Evolutionary conservation across 257 asterid species (phyloP).

Genomic region (Primulina tabacum): DNA sequence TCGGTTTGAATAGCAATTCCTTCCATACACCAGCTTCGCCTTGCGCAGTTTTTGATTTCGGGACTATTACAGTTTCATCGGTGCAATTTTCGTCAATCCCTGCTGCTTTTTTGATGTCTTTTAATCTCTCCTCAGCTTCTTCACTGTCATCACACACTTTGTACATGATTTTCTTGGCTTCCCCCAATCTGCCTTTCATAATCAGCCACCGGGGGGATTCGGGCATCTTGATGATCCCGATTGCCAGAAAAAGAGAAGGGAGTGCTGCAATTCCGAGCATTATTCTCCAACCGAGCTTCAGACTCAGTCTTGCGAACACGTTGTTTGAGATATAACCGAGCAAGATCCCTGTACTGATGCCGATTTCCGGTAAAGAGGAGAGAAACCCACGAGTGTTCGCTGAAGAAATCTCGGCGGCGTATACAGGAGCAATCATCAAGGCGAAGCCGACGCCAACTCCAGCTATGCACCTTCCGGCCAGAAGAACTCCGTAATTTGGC

Average conservation of each 20-base stretch:
- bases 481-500: conserved; percentile 48
- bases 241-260: conserved; percentile 54
- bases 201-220: conserved; percentile 84
- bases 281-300: conserved; percentile 57
- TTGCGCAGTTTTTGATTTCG: background rate
- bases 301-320: conserved; percentile 35
- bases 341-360: conserved; percentile 59
- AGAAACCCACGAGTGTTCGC: conserved; percentile 62
- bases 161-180: conserved; percentile 46
- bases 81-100: conserved; percentile 45
- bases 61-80: conserved; percentile 38
- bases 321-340: conserved; percentile 63
- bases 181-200: conserved; percentile 49
- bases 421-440: conserved; percentile 84
- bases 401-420: conserved; percentile 69
- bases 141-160: conserved; percentile 40
- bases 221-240: conserved; percentile 59
- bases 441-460: conserved; percentile 85
- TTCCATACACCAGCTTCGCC: conserved; percentile 39
- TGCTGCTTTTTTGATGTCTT: conserved; percentile 43
- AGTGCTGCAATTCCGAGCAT: conserved; percentile 74
- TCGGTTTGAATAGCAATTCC: conserved; percentile 41
- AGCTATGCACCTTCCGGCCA: conserved; percentile 56
- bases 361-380: conserved; percentile 65
- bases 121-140: conserved; percentile 53